Percentiles rank a stretch among this genome's conserved stretches.
Conservation (phyloP, 495 filamentous ascomycete species). For the Penicillium psychrofluorescens region DNA sequence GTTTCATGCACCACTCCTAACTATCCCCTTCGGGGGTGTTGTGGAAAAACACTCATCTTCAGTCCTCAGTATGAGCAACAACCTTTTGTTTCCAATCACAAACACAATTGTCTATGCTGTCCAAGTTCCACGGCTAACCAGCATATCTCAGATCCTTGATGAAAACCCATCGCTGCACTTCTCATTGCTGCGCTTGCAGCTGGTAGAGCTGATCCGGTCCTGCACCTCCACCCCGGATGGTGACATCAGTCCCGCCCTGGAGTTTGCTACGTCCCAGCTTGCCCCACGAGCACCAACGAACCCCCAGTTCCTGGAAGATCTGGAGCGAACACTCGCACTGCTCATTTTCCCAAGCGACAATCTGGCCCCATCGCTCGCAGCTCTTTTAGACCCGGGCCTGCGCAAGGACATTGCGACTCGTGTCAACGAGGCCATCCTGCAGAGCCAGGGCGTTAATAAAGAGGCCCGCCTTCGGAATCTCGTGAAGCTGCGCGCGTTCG, state of each 20-base stretch:
- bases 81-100: constrained; percentile 5
- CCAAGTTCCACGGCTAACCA: constrained; percentile 21
- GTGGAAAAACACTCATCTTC: constrained; percentile 95
- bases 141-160: constrained; percentile 69
- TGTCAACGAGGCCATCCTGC: constrained; percentile 84
- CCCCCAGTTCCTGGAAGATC: constrained; percentile 71
- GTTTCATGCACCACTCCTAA: constrained; percentile 99
- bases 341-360: constrained; percentile 77
- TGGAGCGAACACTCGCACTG: constrained; percentile 89
- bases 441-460: constrained; percentile 58
- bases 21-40: constrained; percentile 57
- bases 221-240: constrained; percentile 56
- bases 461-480: constrained; percentile 76
- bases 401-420: constrained; percentile 69
- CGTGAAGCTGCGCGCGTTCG: constrained; percentile 76
- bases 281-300: constrained; percentile 82
- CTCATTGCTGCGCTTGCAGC: constrained; percentile 78
- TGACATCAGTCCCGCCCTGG: constrained; percentile 74
- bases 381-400: constrained; percentile 72
- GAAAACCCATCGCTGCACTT: constrained; percentile 81
- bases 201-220: constrained; percentile 84
- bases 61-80: constrained; percentile 89
- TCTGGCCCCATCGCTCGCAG: constrained; percentile 65
- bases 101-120: constrained; percentile 5
- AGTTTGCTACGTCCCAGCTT: constrained; percentile 80